Base-by-base conservation (phyloP, 139 green algal genomes). In the Spirogloea muscicola region DNA sequence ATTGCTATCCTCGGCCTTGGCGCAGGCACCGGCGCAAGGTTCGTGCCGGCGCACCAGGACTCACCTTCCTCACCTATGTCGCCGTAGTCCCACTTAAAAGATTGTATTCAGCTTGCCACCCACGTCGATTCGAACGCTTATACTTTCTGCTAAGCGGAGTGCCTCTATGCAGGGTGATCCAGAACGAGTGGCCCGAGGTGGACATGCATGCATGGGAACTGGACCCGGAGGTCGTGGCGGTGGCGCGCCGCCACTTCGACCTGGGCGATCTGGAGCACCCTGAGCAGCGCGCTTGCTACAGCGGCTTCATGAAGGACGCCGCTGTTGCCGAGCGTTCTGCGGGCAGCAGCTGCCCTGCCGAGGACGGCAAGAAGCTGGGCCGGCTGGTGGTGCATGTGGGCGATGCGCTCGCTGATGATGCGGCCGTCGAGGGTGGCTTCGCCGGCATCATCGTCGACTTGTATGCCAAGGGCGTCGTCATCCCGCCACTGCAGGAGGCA, bases 201-300 rank as follows among this genome's bases (percentile, higher is more conserved):
- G 46, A 72, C 34, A 18, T 78, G 43, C 57, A 78, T 58, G 70
- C 38, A 0, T 78, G 70, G 70, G 70, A 78, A 40, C 33, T 78
- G 4, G 70, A 78, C 40, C 31, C 36, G 16, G 16, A 55, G 25
- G 68, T 76, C 25, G 31, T 76, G 34, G 31, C 34, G 21, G 68
- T 69, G 31, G 44, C 44, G 4, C 46, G 68, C 21, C 39, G 68
- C 13, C 49, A 72, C 40, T 63, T 72, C 31, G 63, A 63, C 6
- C 63, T 72, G 48, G 48, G 27, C 31, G 39, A 72, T 16, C 63
- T 72, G 3, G 63, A 72, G 34, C 18, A 64, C 31, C 29, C 31
- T 13, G 31, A 64, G 31, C n/a, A n/a, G n/a, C n/a, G n/a, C n/a
- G n/a, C n/a, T n/a, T n/a, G n/a, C n/a, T n/a, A n/a, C n/a, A n/a